Evolutionary conservation across 116 monocot species (phyloP), one percentile per base, ranked within the genome.

Genomic region (Dioscorea cayenensis): DNA sequence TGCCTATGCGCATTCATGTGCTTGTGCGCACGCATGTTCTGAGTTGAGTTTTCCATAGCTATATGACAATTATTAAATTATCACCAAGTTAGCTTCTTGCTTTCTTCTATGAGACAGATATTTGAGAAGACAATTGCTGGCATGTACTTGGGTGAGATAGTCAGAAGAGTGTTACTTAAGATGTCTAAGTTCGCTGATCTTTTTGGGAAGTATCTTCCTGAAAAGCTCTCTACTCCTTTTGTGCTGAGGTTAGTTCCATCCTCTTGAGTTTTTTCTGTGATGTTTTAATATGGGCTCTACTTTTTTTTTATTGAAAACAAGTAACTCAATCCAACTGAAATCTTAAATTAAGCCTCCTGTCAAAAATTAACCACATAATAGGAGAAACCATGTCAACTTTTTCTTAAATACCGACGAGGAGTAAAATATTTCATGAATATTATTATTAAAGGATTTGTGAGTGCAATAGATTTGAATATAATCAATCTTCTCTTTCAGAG

Each of bases 101-200:
- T 60, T 17, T 73, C 12, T 71, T 38, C 51, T 37, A 22, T 21
- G 28, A 18, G 3, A 4, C 71, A 90, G 87, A 87, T 90, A 51
- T 90, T 79, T 78, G 87, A 94, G 78, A 94, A 94, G 82, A 75
- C 81, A 43, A 85, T 94, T 64, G 87, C 94, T 51, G 94, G 87
- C 20, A 85, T 94, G 87, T 90, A 94, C 67, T 77, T 94, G 19
- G 94, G 94, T 43, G 94, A 94, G 77, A 81, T 90, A 70, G 87
- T 81, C 18, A 78, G 93, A 77, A 87, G 87, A 73, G 85, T 87
- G 14, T 64, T 94, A 36, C 61, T 90, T 2, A 85, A 85, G 67
- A 81, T 94, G 81, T 75, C 84, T 50, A 61, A 84, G 72, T 77
- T 29, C 55, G 65, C 77, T 52, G 65, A 61, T 29, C 48, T 94